Evolutionary conservation across 257 asterid genomes (phyloP).

Genomic region (Solanum pennellii): DNA sequence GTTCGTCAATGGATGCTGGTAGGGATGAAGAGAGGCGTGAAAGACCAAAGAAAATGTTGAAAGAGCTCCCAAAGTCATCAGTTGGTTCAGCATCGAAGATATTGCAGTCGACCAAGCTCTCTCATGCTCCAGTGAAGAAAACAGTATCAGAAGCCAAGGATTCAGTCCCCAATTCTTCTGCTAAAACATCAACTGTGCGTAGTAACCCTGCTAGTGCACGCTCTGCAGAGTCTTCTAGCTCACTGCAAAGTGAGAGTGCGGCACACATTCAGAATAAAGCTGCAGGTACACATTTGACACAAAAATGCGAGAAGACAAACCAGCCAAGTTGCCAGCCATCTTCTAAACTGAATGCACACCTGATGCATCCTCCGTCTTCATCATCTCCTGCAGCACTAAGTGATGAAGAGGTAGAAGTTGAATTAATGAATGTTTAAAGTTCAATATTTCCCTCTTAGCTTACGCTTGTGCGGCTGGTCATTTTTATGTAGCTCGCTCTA

Average conservation of each 20-base stretch:
- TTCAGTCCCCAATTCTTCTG: constrained; percentile 24
- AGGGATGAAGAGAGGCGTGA: constrained; percentile 47
- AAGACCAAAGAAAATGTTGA: constrained; percentile 44
- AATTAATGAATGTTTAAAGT: not conserved
- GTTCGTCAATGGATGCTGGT: constrained; percentile 23
- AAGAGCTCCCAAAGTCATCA: constrained; percentile 46
- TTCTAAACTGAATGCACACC: constrained; percentile 46
- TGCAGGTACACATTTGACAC: constrained; percentile 28
- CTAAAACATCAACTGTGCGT: constrained; percentile 25
- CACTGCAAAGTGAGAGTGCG: constrained; percentile 29
- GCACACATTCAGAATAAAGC: constrained; percentile 38
- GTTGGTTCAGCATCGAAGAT: constrained; percentile 27
- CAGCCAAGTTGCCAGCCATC: constrained; percentile 39
- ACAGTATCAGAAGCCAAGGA: constrained; percentile 45
- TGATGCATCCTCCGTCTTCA: constrained; percentile 38
- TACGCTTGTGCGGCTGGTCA: not conserved
- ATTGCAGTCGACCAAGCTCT: constrained; percentile 34
- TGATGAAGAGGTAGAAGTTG: constrained; percentile 78
- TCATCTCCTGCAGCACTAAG: constrained; percentile 68
- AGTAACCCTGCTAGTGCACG: constrained; percentile 18
- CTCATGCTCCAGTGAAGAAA: constrained; percentile 47
- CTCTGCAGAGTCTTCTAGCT: constrained; percentile 39
- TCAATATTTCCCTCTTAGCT: constrained; percentile 2
- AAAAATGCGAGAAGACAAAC: constrained; percentile 51
- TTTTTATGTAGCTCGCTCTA: constrained; percentile 63